phyloP scores from a whole-genome alignment of 2,329 filamentous ascomycete genomes.

The Aspergillus carbonarius region DNA sequence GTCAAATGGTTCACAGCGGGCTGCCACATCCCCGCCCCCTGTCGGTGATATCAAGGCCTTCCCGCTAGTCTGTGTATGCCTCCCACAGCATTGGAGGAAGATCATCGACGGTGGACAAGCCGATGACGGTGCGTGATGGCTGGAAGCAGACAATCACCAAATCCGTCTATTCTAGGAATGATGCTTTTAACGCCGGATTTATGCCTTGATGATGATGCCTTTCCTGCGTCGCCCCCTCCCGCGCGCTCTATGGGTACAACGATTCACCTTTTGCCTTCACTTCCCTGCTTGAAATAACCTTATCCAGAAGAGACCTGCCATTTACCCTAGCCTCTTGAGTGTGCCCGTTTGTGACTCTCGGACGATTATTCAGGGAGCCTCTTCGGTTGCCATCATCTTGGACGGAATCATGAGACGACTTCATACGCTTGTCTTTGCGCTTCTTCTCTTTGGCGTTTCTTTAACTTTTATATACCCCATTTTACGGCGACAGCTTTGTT shows the following conservation, averaged over 20 bases:
- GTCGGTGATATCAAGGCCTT: constrained; percentile 94
- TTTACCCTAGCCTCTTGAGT: too few species aligned
- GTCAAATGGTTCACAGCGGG: constrained; percentile 70
- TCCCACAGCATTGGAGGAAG: constrained; percentile 94
- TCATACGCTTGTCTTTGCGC: constrained; percentile 11
- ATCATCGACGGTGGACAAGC: constrained; percentile 81
- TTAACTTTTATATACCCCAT: constrained; percentile 32
- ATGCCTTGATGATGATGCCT: constrained; percentile 41
- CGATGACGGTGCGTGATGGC: constrained; percentile 25
- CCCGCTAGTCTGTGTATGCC: constrained; percentile 91
- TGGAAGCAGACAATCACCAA: not conserved
- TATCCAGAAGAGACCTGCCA: not conserved
- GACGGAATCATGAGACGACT: constrained; percentile 20
- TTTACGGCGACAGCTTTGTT: constrained; percentile 24
- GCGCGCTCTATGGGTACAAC: not conserved
- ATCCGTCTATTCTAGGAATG: constrained; percentile 9
- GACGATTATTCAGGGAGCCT: too few species aligned
- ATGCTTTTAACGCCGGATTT: constrained; percentile 28
- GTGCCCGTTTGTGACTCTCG: too few species aligned
- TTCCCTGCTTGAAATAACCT: constrained; percentile 2
- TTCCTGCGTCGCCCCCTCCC: constrained; percentile 18
- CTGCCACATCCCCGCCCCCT: constrained; percentile 61
- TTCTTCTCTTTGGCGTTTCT: constrained; percentile 16
- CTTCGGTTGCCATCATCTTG: not conserved
- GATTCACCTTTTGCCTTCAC: not conserved